Evolutionary conservation across 495 filamentous ascomycete species (phyloP).

Genomic region (Rostrohypoxylon terebratum): DNA sequence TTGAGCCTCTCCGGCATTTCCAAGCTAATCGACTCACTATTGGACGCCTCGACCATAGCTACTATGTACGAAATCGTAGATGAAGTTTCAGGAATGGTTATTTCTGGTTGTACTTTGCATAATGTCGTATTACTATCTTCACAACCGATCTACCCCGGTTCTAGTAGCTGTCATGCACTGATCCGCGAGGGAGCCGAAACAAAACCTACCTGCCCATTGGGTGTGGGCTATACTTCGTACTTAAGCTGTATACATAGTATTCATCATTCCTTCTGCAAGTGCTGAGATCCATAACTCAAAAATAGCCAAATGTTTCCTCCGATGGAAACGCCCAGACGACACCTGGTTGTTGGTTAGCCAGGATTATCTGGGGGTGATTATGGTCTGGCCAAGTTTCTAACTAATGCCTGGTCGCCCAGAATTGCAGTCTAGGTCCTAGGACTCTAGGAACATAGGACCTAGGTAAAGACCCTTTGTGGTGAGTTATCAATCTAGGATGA

Average conservation of each 20-base stretch:
- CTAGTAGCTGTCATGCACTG: constrained; percentile 11
- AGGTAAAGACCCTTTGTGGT: neutral
- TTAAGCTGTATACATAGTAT: constrained; percentile 1
- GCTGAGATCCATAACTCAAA: neutral
- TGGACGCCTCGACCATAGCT: constrained; percentile 27
- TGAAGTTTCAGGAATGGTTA: constrained; percentile 19
- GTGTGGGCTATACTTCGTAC: constrained; percentile 7
- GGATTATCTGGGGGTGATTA: neutral
- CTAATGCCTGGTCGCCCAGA: neutral
- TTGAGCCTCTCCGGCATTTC: constrained; percentile 35
- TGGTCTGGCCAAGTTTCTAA: neutral
- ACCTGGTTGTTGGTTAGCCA: neutral
- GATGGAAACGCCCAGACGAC: neutral
- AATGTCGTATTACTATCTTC: constrained; percentile 33
- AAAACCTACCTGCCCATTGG: constrained; percentile 26
- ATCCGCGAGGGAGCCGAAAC: constrained; percentile 18
- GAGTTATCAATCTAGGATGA: neutral
- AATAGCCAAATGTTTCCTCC: neutral
- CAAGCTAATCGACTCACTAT: constrained; percentile 34
- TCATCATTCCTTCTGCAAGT: constrained; percentile 4
- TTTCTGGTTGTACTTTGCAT: constrained; percentile 11
- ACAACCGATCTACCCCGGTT: constrained; percentile 9
- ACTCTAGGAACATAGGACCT: too few species aligned
- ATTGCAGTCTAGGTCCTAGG: neutral
- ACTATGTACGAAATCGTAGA: neutral